Evolutionary conservation across 2,329 filamentous ascomycete genomes (phyloP).

Genomic region (Plectosphaerella cucumerina): DNA sequence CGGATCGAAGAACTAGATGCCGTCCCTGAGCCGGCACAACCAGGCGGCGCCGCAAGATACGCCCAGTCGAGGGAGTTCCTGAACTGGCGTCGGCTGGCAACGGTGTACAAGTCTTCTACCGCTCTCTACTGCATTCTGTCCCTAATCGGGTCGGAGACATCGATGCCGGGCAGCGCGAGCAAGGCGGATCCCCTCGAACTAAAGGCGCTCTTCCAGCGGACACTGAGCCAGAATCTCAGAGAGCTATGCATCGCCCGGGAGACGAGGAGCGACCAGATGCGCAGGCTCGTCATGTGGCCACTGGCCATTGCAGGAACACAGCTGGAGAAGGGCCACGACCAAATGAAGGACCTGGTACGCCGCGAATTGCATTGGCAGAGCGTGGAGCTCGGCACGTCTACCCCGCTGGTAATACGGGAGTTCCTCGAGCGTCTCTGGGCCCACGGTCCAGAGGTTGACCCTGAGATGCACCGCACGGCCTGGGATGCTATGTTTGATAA

Average conservation of each 20-base stretch:
- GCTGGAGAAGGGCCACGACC: constrained; percentile 6
- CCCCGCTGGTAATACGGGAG: neutral
- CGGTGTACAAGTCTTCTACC: constrained; percentile 14
- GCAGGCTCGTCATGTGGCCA: constrained; percentile 19
- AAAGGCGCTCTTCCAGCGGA: constrained; percentile 3
- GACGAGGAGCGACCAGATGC: constrained; percentile 5
- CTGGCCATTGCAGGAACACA: constrained; percentile 19
- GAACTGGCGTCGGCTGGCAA: constrained; percentile 11
- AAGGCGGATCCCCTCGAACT: constrained; percentile 4
- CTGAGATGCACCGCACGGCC: neutral
- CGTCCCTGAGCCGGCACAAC: neutral
- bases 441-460: neutral
- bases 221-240: constrained; percentile 8
- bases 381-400: neutral
- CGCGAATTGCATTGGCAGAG: constrained; percentile 4
- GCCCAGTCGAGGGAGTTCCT: neutral
- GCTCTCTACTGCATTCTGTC: constrained; percentile 18
- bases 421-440: neutral
- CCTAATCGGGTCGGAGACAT: constrained; percentile 1
- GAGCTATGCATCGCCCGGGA: constrained; percentile 2
- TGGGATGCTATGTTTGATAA: constrained; percentile 2
- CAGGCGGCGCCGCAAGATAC: neutral
- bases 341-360: constrained; percentile 12
- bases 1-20: neutral
- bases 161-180: neutral